Percentiles rank a stretch among this genome's conserved stretches.
Evolutionary conservation across 2,329 filamentous ascomycete species (phyloP).

Genomic region (Fusarium sp.): DNA sequence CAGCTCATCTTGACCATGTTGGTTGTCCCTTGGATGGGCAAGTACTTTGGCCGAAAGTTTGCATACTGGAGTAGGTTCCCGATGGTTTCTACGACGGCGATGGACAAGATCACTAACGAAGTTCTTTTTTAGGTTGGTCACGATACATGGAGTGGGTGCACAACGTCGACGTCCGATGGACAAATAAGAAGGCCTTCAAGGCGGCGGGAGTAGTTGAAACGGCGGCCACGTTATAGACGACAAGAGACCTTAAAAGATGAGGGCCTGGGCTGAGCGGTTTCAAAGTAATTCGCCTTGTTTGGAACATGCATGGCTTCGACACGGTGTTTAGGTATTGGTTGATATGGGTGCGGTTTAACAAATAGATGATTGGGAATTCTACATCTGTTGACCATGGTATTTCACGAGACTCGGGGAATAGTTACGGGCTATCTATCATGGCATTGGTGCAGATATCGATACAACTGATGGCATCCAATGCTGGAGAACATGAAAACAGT

Average conservation of each 20-base stretch:
- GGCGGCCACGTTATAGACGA: conserved; percentile 61
- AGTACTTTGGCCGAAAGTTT: conserved; percentile 93
- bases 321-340: conserved; percentile 37
- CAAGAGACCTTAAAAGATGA: background rate
- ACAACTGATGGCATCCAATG: background rate
- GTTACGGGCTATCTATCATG: background rate
- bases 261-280: background rate
- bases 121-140: conserved; percentile 78
- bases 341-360: conserved; percentile 18
- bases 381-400: background rate
- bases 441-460: background rate
- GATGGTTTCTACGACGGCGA: background rate
- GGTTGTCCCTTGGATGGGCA: conserved; percentile 90
- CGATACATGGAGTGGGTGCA: conserved; percentile 97
- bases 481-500: background rate
- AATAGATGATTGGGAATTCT: conserved; percentile 25
- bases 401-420: background rate
- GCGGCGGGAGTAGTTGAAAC: conserved; percentile 72
- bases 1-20: conserved; percentile 96
- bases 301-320: conserved; percentile 28
- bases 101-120: conserved; percentile 23
- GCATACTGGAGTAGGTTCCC: conserved; percentile 87
- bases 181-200: conserved; percentile 72
- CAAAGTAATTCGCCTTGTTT: background rate
- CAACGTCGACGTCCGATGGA: conserved; percentile 75